These are phyloP conservation scores for Roridomyces roridus DNA, from an alignment of 768 basidiomycete genomes.

Conservation along the genomic window DNA sequence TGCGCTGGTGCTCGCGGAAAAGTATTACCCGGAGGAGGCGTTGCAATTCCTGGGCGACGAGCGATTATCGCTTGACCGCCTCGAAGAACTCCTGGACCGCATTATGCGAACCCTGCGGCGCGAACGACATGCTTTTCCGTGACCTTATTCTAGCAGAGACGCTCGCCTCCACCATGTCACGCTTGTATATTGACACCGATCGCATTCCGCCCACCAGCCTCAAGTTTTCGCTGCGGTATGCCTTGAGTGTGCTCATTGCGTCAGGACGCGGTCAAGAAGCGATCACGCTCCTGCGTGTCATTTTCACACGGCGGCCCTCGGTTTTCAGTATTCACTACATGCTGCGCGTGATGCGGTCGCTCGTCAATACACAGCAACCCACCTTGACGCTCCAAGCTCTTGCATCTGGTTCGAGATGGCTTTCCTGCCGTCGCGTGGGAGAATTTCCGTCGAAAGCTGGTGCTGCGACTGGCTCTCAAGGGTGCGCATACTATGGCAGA, in stretches of 20 bases:
- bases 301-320: slow-evolving; percentile 38
- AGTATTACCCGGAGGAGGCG: slow-evolving; percentile 35
- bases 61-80: slow-evolving; percentile 35
- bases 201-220: slow-evolving; percentile 34
- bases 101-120: slow-evolving; percentile 45
- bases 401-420: slow-evolving; percentile 23
- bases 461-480: slow-evolving; percentile 33
- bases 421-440: slow-evolving; percentile 27
- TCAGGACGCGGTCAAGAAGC: slow-evolving; percentile 43
- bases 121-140: slow-evolving; percentile 36
- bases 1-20: slow-evolving; percentile 37
- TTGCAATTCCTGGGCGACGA: slow-evolving; percentile 40
- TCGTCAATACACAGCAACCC: slow-evolving; percentile 50
- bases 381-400: slow-evolving; percentile 39
- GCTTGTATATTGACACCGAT: slow-evolving; percentile 37
- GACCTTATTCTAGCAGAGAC: slow-evolving; percentile 35
- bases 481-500: slow-evolving; percentile 39
- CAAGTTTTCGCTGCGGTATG: slow-evolving; percentile 55
- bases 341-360: slow-evolving; percentile 41
- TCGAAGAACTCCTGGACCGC: slow-evolving; percentile 43
- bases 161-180: slow-evolving; percentile 41
- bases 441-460: slow-evolving; percentile 40
- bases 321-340: slow-evolving; percentile 50
- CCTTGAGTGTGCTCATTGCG: slow-evolving; percentile 46
- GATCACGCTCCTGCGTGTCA: slow-evolving; percentile 44